phyloP scores from a whole-genome alignment of 441 rosid species.

The Metrosideros polymorpha region DNA sequence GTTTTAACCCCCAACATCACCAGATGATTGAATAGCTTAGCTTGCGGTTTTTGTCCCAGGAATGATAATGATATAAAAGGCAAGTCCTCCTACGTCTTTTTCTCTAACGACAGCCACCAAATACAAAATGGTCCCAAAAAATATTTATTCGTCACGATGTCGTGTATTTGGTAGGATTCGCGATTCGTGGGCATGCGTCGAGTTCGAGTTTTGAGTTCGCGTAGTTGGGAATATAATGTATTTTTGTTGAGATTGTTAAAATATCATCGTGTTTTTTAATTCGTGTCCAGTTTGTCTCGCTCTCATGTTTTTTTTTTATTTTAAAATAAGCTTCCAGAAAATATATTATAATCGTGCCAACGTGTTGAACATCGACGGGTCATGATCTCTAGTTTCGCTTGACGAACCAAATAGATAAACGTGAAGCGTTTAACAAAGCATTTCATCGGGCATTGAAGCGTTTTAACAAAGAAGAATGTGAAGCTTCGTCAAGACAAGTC shows the following conservation, averaged over 20 bases:
- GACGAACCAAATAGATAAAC: neutral
- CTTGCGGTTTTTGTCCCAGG: neutral
- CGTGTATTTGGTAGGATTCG: neutral
- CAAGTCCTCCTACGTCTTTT: neutral
- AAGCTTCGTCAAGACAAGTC: neutral
- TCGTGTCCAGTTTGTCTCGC: neutral
- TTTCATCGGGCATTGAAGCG: neutral
- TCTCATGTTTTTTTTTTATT: neutral
- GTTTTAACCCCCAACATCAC: neutral
- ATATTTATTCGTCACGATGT: neutral
- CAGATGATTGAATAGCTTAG: neutral
- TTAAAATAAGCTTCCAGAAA: neutral
- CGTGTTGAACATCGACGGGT: neutral
- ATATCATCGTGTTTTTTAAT: too few species aligned
- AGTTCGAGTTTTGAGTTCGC: neutral
- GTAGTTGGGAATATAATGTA: neutral
- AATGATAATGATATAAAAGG: neutral
- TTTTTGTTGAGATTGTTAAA: neutral
- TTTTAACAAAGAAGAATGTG: neutral
- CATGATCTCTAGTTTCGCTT: neutral
- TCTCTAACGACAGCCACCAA: neutral
- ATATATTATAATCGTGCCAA: neutral
- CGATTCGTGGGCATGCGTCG: fast-evolving
- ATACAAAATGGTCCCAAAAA: neutral
- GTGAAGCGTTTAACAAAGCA: neutral